phyloP scores from a whole-genome alignment of 768 basidiomycete species.

The Termitomyces sp. region DNA sequence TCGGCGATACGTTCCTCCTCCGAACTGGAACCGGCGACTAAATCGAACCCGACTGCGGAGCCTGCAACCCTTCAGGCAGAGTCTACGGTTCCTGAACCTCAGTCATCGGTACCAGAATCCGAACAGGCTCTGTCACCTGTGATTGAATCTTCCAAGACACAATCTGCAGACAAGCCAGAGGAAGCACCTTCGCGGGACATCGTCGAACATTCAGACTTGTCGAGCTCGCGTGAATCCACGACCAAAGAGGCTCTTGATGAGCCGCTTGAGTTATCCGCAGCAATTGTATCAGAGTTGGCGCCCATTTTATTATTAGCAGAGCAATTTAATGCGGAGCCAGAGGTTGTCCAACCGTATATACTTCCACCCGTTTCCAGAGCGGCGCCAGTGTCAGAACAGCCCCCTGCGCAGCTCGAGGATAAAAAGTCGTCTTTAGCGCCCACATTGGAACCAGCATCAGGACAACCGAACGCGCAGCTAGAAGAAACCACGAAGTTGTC shows the following conservation, averaged over 20 bases:
- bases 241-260: not conserved
- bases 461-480: not conserved
- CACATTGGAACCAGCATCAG: not conserved
- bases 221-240: not conserved
- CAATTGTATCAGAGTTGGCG: not conserved
- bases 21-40: not conserved
- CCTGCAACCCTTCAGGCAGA: not conserved
- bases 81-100: not conserved
- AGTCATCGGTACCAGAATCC: not conserved
- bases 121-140: not conserved
- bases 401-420: not conserved
- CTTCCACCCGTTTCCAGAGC: not conserved
- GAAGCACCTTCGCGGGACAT: not conserved
- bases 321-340: not conserved
- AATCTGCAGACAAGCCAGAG: not conserved
- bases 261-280: not conserved
- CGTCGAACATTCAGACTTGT: not conserved
- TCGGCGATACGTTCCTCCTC: not conserved
- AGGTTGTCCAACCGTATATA: not conserved
- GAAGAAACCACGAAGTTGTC: not conserved
- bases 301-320: not conserved
- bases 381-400: not conserved
- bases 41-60: constrained; percentile 1
- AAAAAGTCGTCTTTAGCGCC: not conserved
- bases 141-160: not conserved